Evolutionary conservation across 306 rosid genomes (phyloP), one percentile per base, ranked within the genome.

Genomic region (Cucurbita maxima): DNA sequence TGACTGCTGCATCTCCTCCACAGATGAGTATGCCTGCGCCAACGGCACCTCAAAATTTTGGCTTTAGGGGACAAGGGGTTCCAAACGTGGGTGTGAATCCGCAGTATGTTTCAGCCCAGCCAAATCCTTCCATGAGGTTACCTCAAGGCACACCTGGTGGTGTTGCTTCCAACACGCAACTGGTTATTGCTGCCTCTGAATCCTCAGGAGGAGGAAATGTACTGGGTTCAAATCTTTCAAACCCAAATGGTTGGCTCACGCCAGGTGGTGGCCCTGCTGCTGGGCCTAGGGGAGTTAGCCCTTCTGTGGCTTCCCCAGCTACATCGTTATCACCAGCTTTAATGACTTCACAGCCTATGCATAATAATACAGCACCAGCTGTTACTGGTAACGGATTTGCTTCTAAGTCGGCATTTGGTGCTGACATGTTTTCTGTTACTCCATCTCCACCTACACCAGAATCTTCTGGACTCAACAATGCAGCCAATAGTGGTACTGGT

Each of bases 361-460:
- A 77, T 77, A 74, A 64, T 63, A 84, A 76, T 58, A 93, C 71
- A 82, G 63, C 89, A 54, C 73, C 73, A 64, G 52, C 76, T 80
- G 84, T 79, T 78, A 81, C 98, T 76, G 97, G 96, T 75, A 94
- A 94, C 82, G 97, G 97, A 38, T 73, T 84, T 81, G 20, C 92
- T 45, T 73, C 96, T 25, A 79, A 59, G 76, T 68, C 86, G 36
- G 80, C 52, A 77, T 79, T 80, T 82, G 88, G 85, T 37, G 83
- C 76, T 25, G 92, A 89, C 72, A 66, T 78, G 20, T 85, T 86
- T 81, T 82, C 92, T 74, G 76, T 86, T 71, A 68, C 82, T 67
- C 74, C 89, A 57, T 45, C 84, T 40, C 75, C 73, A 64, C 82
- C 80, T 15, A 89, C 82, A 63, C 89, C 82, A 80, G 94, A 78